A percentile compares a stretch with the other conserved stretches of the same genome.
Evolutionary conservation across 2,329 filamentous ascomycete genomes (phyloP).

Genomic region (Myriosclerotinia curreyana): DNA sequence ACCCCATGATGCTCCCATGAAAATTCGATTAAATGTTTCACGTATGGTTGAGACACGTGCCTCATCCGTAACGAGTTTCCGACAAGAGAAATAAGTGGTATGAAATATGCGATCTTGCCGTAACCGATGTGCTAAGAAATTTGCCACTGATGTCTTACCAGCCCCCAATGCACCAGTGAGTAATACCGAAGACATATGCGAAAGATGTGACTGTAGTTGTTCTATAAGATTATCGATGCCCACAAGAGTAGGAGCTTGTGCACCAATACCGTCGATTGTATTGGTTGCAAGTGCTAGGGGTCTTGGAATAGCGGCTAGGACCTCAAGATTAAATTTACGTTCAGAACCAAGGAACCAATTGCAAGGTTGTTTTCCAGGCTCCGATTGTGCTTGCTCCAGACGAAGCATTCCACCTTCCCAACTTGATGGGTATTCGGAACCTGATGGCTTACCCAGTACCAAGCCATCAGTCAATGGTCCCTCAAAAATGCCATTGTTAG

Average conservation of each 20-base stretch:
- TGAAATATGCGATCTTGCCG: slow-evolving; percentile 73
- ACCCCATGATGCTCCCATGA: slow-evolving; percentile 88
- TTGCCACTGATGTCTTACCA: slow-evolving; percentile 81
- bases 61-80: slow-evolving; percentile 86
- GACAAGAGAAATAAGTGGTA: slow-evolving; percentile 80
- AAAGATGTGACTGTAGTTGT: slow-evolving; percentile 71
- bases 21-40: slow-evolving; percentile 77
- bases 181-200: slow-evolving; percentile 83
- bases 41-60: slow-evolving; percentile 87
- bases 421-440: slow-evolving; percentile 50
- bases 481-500: slow-evolving; percentile 62
- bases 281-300: slow-evolving; percentile 52
- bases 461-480: slow-evolving; percentile 90
- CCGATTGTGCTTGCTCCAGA: slow-evolving; percentile 61
- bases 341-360: slow-evolving; percentile 79
- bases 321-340: slow-evolving; percentile 66
- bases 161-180: slow-evolving; percentile 85
- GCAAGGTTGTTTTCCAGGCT: slow-evolving; percentile 47
- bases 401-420: slow-evolving; percentile 85
- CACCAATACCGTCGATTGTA: slow-evolving; percentile 47
- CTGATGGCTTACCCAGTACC: slow-evolving; percentile 60
- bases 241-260: slow-evolving; percentile 61
- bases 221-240: slow-evolving; percentile 77
- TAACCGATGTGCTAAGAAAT: slow-evolving; percentile 70
- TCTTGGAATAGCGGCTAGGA: slow-evolving; percentile 69